Percentiles rank a stretch among this genome's conserved stretches.
phyloP scores from a whole-genome alignment of 2,329 filamentous ascomycete genomes.

The Fragosphaeria purpurea region DNA sequence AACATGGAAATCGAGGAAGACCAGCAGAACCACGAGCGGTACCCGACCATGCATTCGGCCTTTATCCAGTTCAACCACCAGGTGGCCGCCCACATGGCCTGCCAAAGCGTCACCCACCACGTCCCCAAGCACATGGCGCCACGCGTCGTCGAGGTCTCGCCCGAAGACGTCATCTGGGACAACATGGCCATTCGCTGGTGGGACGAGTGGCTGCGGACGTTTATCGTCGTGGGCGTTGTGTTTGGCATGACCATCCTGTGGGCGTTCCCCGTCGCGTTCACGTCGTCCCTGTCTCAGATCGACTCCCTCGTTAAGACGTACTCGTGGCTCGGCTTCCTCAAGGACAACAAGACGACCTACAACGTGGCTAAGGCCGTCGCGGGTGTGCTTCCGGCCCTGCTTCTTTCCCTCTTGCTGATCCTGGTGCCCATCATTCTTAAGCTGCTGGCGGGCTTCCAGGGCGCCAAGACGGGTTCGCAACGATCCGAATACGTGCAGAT shows the following conservation, averaged over 20 bases:
- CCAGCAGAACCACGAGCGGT: slow-evolving; percentile 74
- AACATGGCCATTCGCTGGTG: slow-evolving; percentile 97
- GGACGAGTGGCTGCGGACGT: slow-evolving; percentile 69
- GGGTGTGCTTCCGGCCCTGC: slow-evolving; percentile 72
- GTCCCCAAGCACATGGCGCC: slow-evolving; percentile 89
- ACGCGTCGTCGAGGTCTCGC: slow-evolving; percentile 84
- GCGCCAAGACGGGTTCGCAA: slow-evolving; percentile 72
- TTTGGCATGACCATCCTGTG: slow-evolving; percentile 73
- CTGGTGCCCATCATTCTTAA: slow-evolving; percentile 72
- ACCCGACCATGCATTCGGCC: slow-evolving; percentile 87
- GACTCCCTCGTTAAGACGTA: slow-evolving; percentile 54
- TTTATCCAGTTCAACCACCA: slow-evolving; percentile 99
- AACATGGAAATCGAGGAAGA: slow-evolving; percentile 90
- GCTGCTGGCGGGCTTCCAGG: slow-evolving; percentile 62
- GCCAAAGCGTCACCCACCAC: slow-evolving; percentile 83
- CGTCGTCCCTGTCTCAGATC: slow-evolving; percentile 71
- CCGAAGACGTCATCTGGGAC: slow-evolving; percentile 88
- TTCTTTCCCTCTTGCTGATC: slow-evolving; percentile 69
- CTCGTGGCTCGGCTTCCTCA: slow-evolving; percentile 61
- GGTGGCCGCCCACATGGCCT: slow-evolving; percentile 95
- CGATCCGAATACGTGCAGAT: slow-evolving; percentile 75
- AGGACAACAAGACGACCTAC: slow-evolving; percentile 46
- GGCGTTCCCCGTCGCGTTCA: slow-evolving; percentile 84
- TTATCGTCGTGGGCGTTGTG: slow-evolving; percentile 54
- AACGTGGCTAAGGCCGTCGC: slow-evolving; percentile 57